phyloP scores from a whole-genome alignment of 768 basidiomycete species.

The Termitomyces sp. region DNA sequence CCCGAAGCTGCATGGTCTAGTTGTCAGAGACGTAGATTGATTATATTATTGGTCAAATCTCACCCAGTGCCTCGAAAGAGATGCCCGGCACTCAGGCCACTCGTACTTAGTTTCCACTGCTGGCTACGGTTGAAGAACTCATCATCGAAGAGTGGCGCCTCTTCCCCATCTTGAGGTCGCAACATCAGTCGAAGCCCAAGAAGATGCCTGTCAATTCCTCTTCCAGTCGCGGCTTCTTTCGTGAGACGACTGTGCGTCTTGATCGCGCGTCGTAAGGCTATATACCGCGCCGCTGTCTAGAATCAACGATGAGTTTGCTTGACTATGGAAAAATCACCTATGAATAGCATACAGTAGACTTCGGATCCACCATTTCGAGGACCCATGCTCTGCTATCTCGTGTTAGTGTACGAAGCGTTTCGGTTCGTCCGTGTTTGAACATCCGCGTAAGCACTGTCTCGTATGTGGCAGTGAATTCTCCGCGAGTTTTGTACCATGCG shows the following conservation, averaged over 20 bases:
- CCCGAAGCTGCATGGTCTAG: conserved; percentile 57
- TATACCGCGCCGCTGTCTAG: conserved; percentile 30
- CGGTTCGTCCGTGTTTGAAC: conserved; percentile 85
- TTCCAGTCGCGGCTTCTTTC: conserved; percentile 72
- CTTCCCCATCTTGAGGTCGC: conserved; percentile 45
- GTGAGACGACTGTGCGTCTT: conserved; percentile 67
- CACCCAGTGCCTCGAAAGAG: conserved; percentile 86
- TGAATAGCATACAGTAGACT: conserved; percentile 33
- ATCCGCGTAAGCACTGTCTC: conserved; percentile 88
- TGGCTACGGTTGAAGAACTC: conserved; percentile 66
- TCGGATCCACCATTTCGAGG: conserved; percentile 60
- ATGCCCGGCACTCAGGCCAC: conserved; percentile 80
- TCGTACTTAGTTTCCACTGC: conserved; percentile 87
- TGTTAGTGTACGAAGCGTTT: conserved; percentile 77
- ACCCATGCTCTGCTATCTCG: conserved; percentile 74
- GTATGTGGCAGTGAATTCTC: conserved; percentile 81
- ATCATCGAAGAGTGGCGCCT: conserved; percentile 68
- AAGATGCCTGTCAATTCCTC: conserved; percentile 88
- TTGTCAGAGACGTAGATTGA: neutral
- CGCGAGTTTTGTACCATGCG: conserved; percentile 80
- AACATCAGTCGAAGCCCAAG: conserved; percentile 74
- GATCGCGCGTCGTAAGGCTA: conserved; percentile 61
- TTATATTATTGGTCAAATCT: conserved; percentile 9
- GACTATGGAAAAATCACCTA: neutral
- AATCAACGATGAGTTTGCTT: neutral